phyloP scores from a whole-genome alignment of 2,329 filamentous ascomycete species.

The Paradendryphiella salina region DNA sequence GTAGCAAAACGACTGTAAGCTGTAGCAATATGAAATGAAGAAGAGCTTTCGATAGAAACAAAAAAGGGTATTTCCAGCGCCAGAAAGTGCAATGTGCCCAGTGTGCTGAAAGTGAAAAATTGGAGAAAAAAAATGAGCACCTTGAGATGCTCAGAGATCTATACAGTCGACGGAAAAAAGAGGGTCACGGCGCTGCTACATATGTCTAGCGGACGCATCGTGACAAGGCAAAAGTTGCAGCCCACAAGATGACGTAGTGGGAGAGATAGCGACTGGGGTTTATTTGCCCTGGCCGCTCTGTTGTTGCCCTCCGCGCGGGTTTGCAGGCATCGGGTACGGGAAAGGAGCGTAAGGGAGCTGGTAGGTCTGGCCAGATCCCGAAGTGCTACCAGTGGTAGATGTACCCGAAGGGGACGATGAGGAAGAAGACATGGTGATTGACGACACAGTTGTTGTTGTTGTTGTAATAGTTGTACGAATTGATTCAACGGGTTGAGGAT shows the following conservation, averaged over 20 bases:
- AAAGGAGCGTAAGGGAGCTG: slow-evolving; percentile 46
- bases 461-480: slow-evolving; percentile 3
- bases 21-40: background rate
- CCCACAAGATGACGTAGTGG: background rate
- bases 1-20: background rate
- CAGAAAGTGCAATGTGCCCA: slow-evolving; percentile 13
- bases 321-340: slow-evolving; percentile 43
- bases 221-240: background rate
- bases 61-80: slow-evolving; percentile 15
- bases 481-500: slow-evolving; percentile 20
- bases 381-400: slow-evolving; percentile 35
- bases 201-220: background rate
- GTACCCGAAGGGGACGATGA: slow-evolving; percentile 40
- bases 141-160: background rate
- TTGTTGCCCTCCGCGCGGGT: slow-evolving; percentile 27
- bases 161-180: background rate
- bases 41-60: background rate
- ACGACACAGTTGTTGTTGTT: background rate
- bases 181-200: background rate
- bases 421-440: slow-evolving; percentile 40
- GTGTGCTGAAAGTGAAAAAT: slow-evolving; percentile 3
- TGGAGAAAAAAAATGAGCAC: background rate
- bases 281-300: slow-evolving; percentile 29
- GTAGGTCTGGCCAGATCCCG: slow-evolving; percentile 35
- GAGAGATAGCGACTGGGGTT: slow-evolving; percentile 3